Percentiles rank a stretch among this genome's conserved stretches.
These are phyloP conservation scores for Aspergillus fijiensis DNA, from an alignment of 2,329 filamentous ascomycete genomes.

Conservation along the genomic window DNA sequence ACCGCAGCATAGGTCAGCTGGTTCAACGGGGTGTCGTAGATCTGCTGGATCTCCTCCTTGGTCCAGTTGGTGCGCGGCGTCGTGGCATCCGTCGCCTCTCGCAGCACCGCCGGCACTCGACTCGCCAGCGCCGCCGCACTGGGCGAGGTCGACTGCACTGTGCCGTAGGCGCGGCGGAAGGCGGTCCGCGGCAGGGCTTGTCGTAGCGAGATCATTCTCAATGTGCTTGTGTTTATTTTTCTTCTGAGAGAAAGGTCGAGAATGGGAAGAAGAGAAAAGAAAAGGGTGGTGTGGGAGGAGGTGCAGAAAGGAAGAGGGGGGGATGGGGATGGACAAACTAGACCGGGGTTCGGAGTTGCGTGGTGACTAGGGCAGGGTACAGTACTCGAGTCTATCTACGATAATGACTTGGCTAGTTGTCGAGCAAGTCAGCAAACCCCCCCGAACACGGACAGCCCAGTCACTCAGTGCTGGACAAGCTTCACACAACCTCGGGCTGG, in stretches of 20 bases:
- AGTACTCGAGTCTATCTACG: background rate
- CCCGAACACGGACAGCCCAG: background rate
- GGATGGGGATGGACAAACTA: background rate
- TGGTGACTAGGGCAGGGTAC: background rate
- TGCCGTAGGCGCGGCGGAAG: constrained; percentile 38
- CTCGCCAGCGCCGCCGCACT: constrained; percentile 32
- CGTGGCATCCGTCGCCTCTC: constrained; percentile 37
- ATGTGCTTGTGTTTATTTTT: background rate
- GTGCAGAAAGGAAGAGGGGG: background rate
- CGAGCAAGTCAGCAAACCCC: background rate
- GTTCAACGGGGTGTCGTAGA: constrained; percentile 80
- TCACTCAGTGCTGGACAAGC: background rate
- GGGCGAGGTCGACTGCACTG: constrained; percentile 36
- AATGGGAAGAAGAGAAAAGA: background rate
- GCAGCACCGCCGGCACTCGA: constrained; percentile 33
- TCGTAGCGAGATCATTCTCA: constrained; percentile 27
- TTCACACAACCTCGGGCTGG: background rate
- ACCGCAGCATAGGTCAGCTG: constrained; percentile 69
- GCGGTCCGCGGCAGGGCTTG: constrained; percentile 31
- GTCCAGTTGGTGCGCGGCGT: constrained; percentile 73
- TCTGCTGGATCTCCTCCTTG: constrained; percentile 73
- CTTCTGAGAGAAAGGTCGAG: background rate
- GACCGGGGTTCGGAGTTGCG: background rate
- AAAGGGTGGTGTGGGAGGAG: background rate
- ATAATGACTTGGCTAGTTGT: background rate